Conservation (phyloP, 225 moss, liverwort and hornwort genomes). For the Asterella californica region DNA sequence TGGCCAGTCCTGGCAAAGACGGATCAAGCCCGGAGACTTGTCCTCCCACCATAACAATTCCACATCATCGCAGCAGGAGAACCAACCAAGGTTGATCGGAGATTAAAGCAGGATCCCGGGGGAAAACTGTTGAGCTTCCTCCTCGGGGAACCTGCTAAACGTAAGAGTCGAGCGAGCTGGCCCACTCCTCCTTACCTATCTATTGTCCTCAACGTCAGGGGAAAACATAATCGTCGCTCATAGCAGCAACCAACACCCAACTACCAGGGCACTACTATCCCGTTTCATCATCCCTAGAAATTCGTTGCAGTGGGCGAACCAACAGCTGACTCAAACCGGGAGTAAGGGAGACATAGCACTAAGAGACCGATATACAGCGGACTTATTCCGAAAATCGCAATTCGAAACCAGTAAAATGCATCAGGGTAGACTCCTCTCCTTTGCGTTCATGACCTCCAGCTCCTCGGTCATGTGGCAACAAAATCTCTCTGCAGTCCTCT, state of each 20-base stretch:
- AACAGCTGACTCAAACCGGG: background rate
- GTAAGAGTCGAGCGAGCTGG: background rate
- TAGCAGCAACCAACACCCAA: background rate
- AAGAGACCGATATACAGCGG: background rate
- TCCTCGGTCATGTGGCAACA: background rate
- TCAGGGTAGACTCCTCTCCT: background rate
- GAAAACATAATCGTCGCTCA: background rate
- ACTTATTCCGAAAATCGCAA: background rate
- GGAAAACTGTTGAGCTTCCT: background rate
- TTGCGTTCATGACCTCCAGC: background rate
- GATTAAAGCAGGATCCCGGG: background rate
- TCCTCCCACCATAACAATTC: conserved; percentile 6
- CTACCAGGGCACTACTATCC: background rate
- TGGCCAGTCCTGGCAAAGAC: background rate
- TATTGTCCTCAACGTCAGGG: too few relatives aligned
- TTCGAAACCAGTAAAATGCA: background rate
- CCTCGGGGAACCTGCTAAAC: background rate
- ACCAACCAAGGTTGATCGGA: background rate
- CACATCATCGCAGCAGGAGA: background rate
- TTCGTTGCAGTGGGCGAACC: background rate
- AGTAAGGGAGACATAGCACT: background rate
- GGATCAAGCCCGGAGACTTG: background rate
- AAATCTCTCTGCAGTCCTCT: background rate
- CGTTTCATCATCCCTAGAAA: background rate
- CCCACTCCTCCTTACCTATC: background rate